Base-by-base conservation (phyloP, 371 early-diverging fungal genomes). In the Globomyces sp. region DNA sequence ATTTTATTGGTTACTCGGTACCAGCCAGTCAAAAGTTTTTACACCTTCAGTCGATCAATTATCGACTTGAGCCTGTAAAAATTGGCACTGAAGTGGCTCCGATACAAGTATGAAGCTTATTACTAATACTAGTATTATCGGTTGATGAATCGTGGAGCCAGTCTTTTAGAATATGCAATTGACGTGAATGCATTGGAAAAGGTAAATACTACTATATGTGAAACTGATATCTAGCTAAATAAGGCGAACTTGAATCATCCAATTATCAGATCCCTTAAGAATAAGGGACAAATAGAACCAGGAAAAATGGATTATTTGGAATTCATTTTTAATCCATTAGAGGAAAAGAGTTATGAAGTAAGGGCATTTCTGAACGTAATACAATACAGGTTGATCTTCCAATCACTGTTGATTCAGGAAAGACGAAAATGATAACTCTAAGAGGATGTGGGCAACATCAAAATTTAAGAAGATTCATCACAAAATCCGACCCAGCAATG, bases 261-360 rank as follows among this genome's bases (percentile, higher is more conserved):
- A 1, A 65, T 80, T 11, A 65, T 80, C 42, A 3, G 58, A 34
- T 77, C 76, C 57, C 47, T 50, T 4, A 67, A 65, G 13, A 34
- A 62, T 13, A n/a, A 40, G 1, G 80, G 80, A 0, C 58, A 39
- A 3, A 73, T 80, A 13, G 36, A 59, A 3, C 74, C 80, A 3
- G 78, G 78, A 1, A 70, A 55, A 1, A 59, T 68, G 5, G 77
- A 67, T 51, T 66, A 67, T 41, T 62, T 80, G 36, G 67, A 74
- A 36, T 80, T 77, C 74, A 58, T 80, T 8, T 80, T 80, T 64
- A 34, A 70, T 10, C 80, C 80, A 4, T 61, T 76, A 1, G 80
- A 80, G 58, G 68, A 37, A 1, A 70, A 71, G 63, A 67, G 70
- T 11, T 80, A 80, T 64, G 72, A 73, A 60, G 57, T 24, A 24